These are phyloP conservation scores for Phlyctochytrium bullatum DNA, from an alignment of 192 early-diverging fungal species.

Conservation along the genomic window DNA sequence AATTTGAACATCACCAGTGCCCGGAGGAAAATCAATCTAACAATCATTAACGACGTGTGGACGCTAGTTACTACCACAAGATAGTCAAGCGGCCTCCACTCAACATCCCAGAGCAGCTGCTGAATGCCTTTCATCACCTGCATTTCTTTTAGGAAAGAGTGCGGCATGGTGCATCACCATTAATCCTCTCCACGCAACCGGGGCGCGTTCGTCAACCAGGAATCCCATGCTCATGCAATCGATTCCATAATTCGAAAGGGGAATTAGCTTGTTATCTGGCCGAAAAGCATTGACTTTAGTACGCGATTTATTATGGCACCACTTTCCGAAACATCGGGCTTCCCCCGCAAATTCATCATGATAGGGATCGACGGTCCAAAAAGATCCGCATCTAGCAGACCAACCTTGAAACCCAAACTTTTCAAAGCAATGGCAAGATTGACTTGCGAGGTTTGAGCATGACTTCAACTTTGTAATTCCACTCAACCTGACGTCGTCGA, in stretches of 20 bases:
- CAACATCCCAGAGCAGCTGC: constrained; percentile 79
- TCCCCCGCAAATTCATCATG: constrained; percentile 77
- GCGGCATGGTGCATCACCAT: constrained; percentile 55
- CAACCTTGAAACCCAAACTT: constrained; percentile 48
- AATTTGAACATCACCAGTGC: constrained; percentile 87
- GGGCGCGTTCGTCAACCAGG: constrained; percentile 65
- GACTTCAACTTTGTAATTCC: background rate
- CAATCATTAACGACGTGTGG: too few relatives aligned
- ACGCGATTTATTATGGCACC: too few relatives aligned
- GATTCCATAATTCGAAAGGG: constrained; percentile 81
- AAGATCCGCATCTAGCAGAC: constrained; percentile 87
- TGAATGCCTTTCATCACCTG: constrained; percentile 87
- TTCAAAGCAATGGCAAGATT: constrained; percentile 71
- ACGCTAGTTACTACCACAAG: too few relatives aligned
- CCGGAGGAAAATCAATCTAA: constrained; percentile 93
- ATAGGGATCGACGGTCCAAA: constrained; percentile 87
- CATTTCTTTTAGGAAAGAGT: background rate
- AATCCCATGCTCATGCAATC: constrained; percentile 93
- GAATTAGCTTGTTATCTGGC: constrained; percentile 58
- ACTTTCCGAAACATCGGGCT: constrained; percentile 65
- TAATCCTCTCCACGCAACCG: constrained; percentile 88
- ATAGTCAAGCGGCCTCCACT: constrained; percentile 74
- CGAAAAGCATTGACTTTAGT: background rate
- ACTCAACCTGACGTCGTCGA: constrained; percentile 69
- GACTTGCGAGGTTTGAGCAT: constrained; percentile 40